These are phyloP conservation scores for Aspergillus cristatus DNA, from an alignment of 495 filamentous ascomycete species.

Conservation along the genomic window DNA sequence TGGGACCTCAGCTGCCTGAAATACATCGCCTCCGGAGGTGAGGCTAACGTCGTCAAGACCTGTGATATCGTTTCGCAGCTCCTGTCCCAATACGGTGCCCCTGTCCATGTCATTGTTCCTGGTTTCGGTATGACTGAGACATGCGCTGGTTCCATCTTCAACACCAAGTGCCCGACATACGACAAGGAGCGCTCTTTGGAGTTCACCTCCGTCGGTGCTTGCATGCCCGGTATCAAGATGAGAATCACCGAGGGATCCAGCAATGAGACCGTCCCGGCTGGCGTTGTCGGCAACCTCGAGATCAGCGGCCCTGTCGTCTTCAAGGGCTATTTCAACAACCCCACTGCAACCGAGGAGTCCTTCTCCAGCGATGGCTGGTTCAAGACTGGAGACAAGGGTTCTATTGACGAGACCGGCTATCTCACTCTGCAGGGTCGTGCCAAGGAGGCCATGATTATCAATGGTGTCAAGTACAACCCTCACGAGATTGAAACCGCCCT, in stretches of 20 bases:
- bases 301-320: conserved; percentile 56
- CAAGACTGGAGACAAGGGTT: conserved; percentile 69
- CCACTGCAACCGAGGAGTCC: conserved; percentile 50
- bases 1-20: conserved; percentile 20
- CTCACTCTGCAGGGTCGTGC: conserved; percentile 44
- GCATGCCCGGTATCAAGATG: conserved; percentile 34
- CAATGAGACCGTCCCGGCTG: not conserved
- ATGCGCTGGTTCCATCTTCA: conserved; percentile 40
- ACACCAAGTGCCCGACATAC: conserved; percentile 20
- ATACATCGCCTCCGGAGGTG: conserved; percentile 29
- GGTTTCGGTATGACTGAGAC: conserved; percentile 52
- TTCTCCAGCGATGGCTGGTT: conserved; percentile 71
- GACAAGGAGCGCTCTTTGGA: conserved; percentile 16
- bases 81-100: conserved; percentile 24
- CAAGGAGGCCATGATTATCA: conserved; percentile 49
- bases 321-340: conserved; percentile 66
- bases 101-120: conserved; percentile 29
- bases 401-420: conserved; percentile 47
- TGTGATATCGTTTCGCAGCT: conserved; percentile 18
- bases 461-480: conserved; percentile 39
- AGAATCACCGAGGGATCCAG: conserved; percentile 15
- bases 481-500: conserved; percentile 35
- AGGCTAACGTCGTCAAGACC: conserved; percentile 25
- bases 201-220: conserved; percentile 31
- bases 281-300: conserved; percentile 17